phyloP scores from a whole-genome alignment of 352 stramenopile species.

The Pythium volutum region DNA sequence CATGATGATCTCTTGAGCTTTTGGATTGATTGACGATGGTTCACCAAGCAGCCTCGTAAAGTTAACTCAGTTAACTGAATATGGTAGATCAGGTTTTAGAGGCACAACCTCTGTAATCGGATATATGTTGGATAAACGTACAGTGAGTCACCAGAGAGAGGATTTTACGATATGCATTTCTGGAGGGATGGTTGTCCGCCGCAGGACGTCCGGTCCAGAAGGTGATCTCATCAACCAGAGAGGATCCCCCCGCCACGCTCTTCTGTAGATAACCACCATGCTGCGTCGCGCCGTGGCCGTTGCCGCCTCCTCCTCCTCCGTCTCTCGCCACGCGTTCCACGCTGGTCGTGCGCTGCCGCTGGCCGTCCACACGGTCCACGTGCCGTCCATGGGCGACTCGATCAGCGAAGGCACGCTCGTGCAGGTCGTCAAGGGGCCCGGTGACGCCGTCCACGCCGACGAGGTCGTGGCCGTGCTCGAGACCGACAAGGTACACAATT shows the following conservation, averaged over 20 bases:
- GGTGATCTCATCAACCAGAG: not conserved
- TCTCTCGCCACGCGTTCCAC: slow-evolving; percentile 43
- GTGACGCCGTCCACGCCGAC: slow-evolving; percentile 93
- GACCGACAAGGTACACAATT: slow-evolving; percentile 95
- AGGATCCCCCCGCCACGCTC: not conserved
- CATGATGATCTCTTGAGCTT: not conserved
- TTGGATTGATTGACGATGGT: not conserved
- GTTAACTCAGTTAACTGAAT: too few species aligned
- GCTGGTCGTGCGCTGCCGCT: slow-evolving; percentile 31
- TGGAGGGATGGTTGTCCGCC: not conserved
- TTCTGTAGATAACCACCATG: slow-evolving; percentile 1
- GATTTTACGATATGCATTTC: not conserved
- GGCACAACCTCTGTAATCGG: too few species aligned
- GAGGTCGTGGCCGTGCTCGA: slow-evolving; percentile 98
- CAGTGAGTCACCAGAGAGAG: too few species aligned
- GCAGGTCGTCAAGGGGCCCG: slow-evolving; percentile 91
- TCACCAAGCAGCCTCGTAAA: too few species aligned
- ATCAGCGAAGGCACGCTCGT: slow-evolving; percentile 98
- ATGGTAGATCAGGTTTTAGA: too few species aligned
- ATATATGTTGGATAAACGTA: too few species aligned
- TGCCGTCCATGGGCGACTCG: slow-evolving; percentile 93
- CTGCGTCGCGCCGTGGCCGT: slow-evolving; percentile 20
- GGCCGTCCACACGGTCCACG: slow-evolving; percentile 74
- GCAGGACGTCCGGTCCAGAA: not conserved
- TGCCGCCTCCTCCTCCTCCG: too few species aligned